phyloP scores from a whole-genome alignment of 2,329 filamentous ascomycete species.

The Neoascochyta sp. region DNA sequence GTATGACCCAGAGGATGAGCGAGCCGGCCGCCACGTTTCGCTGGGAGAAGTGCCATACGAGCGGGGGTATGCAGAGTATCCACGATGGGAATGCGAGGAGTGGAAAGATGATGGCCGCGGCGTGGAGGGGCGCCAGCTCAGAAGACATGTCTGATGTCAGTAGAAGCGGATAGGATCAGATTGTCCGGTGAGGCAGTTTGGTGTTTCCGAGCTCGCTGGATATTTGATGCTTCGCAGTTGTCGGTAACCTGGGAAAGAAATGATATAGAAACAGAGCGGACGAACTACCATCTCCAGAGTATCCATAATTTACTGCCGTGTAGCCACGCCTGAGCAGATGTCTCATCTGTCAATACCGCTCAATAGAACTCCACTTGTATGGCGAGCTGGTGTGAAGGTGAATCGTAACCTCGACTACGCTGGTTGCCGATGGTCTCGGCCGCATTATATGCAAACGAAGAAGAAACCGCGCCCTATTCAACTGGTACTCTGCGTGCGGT shows the following conservation, averaged over 20 bases:
- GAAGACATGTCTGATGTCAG: too few relatives aligned
- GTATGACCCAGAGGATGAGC: constrained; percentile 54
- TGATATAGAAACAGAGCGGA: too few relatives aligned
- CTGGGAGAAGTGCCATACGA: constrained; percentile 59
- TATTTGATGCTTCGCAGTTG: too few relatives aligned
- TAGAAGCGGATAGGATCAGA: too few relatives aligned
- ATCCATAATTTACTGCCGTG: too few relatives aligned
- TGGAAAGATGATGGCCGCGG: constrained; percentile 44
- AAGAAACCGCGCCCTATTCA: too few relatives aligned
- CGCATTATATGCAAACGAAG: constrained; percentile 6
- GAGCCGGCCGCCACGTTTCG: constrained; percentile 58
- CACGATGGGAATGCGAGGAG: constrained; percentile 49
- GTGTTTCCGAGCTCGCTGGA: too few relatives aligned
- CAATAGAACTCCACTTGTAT: constrained; percentile 16
- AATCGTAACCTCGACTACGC: constrained; percentile 2
- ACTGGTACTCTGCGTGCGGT: too few relatives aligned
- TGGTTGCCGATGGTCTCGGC: constrained; percentile 3
- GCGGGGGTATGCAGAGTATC: constrained; percentile 54
- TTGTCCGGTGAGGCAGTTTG: too few relatives aligned
- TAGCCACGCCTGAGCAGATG: constrained; percentile 11
- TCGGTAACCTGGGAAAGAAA: too few relatives aligned
- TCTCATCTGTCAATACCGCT: constrained; percentile 21
- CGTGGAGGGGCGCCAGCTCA: constrained; percentile 21
- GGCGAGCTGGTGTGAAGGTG: constrained; percentile 14
- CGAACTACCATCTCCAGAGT: too few relatives aligned